phyloP scores from a whole-genome alignment of 306 rosid genomes.

The Ochetophila trinervis region DNA sequence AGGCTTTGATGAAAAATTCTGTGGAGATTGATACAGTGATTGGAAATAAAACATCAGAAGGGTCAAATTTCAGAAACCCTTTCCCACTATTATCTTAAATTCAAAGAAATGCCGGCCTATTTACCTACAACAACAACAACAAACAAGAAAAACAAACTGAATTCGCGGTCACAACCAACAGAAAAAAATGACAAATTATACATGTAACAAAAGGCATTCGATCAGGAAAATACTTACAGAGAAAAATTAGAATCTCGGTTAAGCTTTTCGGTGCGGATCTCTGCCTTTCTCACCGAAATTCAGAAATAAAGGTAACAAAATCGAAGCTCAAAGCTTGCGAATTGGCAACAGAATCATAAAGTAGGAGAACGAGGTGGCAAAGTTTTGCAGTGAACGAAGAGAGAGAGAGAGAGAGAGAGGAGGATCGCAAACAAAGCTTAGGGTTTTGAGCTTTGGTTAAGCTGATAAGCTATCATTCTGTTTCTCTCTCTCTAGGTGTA shows the following conservation, averaged over 20 bases:
- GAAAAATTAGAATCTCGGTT: constrained; percentile 17
- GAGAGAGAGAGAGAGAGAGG: background rate
- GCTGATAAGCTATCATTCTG: constrained; percentile 17
- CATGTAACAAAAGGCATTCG: constrained; percentile 13
- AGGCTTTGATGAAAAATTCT: constrained; percentile 45
- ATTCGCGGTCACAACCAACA: background rate
- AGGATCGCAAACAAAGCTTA: constrained; percentile 19
- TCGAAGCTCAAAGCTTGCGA: background rate
- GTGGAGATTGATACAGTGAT: constrained; percentile 40
- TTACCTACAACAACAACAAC: constrained; percentile 31
- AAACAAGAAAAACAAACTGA: background rate
- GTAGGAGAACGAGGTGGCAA: constrained; percentile 24
- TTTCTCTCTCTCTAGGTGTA: constrained; percentile 9
- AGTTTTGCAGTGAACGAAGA: constrained; percentile 11
- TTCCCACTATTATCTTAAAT: background rate
- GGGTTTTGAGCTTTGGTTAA: constrained; percentile 40
- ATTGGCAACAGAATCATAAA: background rate
- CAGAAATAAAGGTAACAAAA: background rate
- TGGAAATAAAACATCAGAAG: constrained; percentile 88
- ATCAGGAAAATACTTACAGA: constrained; percentile 18
- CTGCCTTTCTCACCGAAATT: constrained; percentile 13
- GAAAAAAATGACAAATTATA: constrained; percentile 18
- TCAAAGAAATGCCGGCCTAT: constrained; percentile 27
- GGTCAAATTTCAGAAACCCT: constrained; percentile 24
- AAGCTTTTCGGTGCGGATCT: constrained; percentile 34